Base-by-base conservation (phyloP, 306 rosid species). In the Quercus bicolor region DNA sequence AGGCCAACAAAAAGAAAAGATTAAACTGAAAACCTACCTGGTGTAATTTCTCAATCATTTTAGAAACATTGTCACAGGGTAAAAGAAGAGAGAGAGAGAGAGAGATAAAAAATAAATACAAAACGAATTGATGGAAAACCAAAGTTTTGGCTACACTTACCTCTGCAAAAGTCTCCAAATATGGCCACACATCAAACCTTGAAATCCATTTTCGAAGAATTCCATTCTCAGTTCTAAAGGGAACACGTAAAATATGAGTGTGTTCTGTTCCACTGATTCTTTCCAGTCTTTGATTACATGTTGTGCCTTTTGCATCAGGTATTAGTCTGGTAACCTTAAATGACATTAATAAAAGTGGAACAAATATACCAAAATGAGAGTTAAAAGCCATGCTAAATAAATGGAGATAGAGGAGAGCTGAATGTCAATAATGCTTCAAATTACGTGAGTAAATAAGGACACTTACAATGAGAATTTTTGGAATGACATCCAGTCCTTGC, bases 131-230 rank as follows among this genome's bases (percentile, higher is more conserved):
- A 34, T 65, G 45, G 70, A 37, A 70, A 9, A 18, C 34, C 51
- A 7, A 69, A 1, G 53, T 48, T 10, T 48, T 48, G 3, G 53
- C 53, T 48, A 48, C 53, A 48, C 76, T 82, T 86, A 95, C 98
- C 98, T 91, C 89, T 16, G 97, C 89, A 88, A 79, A 95, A 79
- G 89, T 88, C 90, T 92, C 98, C 69, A 91, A 86, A 82, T 90
- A 94, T 57, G 98, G 98, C 98, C 97, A 91, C 57, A 92, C 95
- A 83, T 92, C 98, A 88, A 95, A 95, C 83, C 98, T 91, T 80
- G 98, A 92, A 72, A 95, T 92, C 98, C 98, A 95, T 89, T 92
- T 90, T 20, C 87, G 90, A 4, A 95, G 89, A 66, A 68, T 85
- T 75, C 99, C 97, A 4, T 82, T 85, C 29, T 95, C 86, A 54